Evolutionary conservation across 768 basidiomycete species (phyloP).

Genomic region (Pulveroboletus sp.): DNA sequence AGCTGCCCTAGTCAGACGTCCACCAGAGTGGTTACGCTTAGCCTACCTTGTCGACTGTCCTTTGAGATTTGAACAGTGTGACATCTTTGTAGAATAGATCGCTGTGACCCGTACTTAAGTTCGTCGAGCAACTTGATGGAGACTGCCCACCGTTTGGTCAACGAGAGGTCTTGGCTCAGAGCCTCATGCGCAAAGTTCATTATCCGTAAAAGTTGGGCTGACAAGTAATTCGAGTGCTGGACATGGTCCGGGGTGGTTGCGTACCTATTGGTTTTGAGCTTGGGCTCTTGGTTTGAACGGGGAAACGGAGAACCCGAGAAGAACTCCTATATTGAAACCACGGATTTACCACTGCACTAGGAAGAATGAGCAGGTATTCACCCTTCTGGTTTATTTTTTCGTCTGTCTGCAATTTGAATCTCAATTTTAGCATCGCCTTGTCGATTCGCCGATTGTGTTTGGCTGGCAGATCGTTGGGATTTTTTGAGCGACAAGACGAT

Average conservation of each 20-base stretch:
- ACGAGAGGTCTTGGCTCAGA: constrained; percentile 47
- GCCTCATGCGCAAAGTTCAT: constrained; percentile 72
- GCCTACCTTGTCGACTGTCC: constrained; percentile 72
- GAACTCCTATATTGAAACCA: constrained; percentile 7
- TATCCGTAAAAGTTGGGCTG: constrained; percentile 70
- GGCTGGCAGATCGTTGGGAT: not conserved
- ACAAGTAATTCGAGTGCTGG: not conserved
- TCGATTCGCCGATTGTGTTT: constrained; percentile 6
- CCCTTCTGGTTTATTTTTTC: constrained; percentile 31
- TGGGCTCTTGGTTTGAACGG: constrained; percentile 32
- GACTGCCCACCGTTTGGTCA: constrained; percentile 60
- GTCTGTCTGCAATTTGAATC: constrained; percentile 36
- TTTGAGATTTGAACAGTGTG: constrained; percentile 70
- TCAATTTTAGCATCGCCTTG: constrained; percentile 24
- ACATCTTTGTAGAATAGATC: constrained; percentile 91
- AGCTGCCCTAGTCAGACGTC: constrained; percentile 46
- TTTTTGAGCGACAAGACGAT: constrained; percentile 19
- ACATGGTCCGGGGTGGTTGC: not conserved
- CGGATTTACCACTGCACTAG: constrained; percentile 1
- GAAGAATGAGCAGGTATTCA: constrained; percentile 12
- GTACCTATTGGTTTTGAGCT: constrained; percentile 45
- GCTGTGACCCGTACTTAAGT: constrained; percentile 40
- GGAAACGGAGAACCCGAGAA: constrained; percentile 34
- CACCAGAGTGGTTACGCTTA: not conserved
- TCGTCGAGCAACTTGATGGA: constrained; percentile 9